A percentile compares a stretch with the other conserved stretches of the same genome.
Conservation (phyloP, 192 early-diverging fungal species). For the Entrophospora sp. region DNA sequence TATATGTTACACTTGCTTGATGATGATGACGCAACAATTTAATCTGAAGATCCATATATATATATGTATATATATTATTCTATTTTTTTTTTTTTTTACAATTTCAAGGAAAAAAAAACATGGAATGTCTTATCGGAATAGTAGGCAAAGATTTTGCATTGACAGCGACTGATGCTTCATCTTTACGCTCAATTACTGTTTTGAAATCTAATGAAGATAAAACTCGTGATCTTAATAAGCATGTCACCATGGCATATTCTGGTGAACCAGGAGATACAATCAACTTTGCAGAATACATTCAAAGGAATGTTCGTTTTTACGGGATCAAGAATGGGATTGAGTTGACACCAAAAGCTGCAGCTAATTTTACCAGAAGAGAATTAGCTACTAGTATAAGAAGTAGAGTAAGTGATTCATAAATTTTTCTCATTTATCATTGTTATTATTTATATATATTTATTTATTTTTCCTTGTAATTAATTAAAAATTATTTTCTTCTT, state of each 20-base stretch:
- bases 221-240: slow-evolving; percentile 69
- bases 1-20: too few relatives aligned
- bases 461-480: background rate
- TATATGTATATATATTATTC: too few relatives aligned
- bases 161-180: slow-evolving; percentile 71
- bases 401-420: slow-evolving; percentile 77
- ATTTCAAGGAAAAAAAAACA: too few relatives aligned
- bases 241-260: slow-evolving; percentile 73
- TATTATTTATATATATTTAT: background rate
- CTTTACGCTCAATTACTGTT: slow-evolving; percentile 76
- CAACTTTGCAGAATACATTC: slow-evolving; percentile 93
- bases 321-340: slow-evolving; percentile 80
- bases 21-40: too few relatives aligned
- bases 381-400: too few relatives aligned
- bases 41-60: too few relatives aligned
- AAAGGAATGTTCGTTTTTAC: slow-evolving; percentile 83
- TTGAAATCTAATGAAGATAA: slow-evolving; percentile 93
- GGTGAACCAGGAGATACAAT: slow-evolving; percentile 90
- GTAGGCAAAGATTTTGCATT: slow-evolving; percentile 88
- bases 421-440: slow-evolving; percentile 66
- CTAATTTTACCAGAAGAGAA: slow-evolving; percentile 76
- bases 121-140: slow-evolving; percentile 85
- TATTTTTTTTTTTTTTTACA: too few relatives aligned
- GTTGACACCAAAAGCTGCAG: slow-evolving; percentile 65
- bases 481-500: background rate